Percentiles rank a stretch among this genome's conserved stretches.
Evolutionary conservation across 2,329 filamentous ascomycete genomes (phyloP).

Genomic region (Sarocladium strictum): DNA sequence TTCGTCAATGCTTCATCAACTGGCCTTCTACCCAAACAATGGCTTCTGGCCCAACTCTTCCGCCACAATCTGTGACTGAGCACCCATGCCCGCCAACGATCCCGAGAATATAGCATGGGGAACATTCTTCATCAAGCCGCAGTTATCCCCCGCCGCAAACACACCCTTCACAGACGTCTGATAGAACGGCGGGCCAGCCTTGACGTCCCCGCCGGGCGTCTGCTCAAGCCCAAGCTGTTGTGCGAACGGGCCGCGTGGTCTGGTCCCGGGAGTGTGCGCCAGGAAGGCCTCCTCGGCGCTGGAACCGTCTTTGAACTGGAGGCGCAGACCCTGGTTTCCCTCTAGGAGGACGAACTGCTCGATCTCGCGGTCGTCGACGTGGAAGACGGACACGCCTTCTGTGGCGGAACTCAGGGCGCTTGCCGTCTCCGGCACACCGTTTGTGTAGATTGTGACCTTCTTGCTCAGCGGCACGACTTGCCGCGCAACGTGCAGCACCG

Average conservation of each 20-base stretch:
- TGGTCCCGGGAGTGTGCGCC: conserved; percentile 28
- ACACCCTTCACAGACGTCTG: conserved; percentile 44
- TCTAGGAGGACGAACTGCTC: conserved; percentile 21
- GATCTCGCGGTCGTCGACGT: conserved; percentile 26
- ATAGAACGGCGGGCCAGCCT: conserved; percentile 36
- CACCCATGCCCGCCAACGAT: conserved; percentile 20
- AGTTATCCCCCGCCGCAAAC: conserved; percentile 48
- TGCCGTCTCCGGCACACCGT: conserved; percentile 27
- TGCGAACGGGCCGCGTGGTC: conserved; percentile 32
- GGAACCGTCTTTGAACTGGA: conserved; percentile 34
- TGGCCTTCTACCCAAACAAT: background rate
- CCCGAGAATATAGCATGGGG: conserved; percentile 23
- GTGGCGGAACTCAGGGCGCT: background rate
- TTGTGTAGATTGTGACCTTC: conserved; percentile 44
- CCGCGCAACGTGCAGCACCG: conserved; percentile 33
- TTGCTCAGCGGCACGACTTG: conserved; percentile 38
- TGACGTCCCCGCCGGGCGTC: conserved; percentile 35
- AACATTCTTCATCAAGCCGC: conserved; percentile 23
- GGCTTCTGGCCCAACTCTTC: conserved; percentile 12
- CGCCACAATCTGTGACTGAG: conserved; percentile 19
- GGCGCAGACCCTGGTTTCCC: conserved; percentile 13
- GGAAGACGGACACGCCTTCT: conserved; percentile 23
- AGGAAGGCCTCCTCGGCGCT: conserved; percentile 31
- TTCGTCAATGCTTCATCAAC: too few species aligned
- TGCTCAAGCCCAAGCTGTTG: conserved; percentile 37